Evolutionary conservation across 2,329 filamentous ascomycete species (phyloP), one percentile per base, ranked within the genome.

Genomic region (Ophiostoma perfectum): DNA sequence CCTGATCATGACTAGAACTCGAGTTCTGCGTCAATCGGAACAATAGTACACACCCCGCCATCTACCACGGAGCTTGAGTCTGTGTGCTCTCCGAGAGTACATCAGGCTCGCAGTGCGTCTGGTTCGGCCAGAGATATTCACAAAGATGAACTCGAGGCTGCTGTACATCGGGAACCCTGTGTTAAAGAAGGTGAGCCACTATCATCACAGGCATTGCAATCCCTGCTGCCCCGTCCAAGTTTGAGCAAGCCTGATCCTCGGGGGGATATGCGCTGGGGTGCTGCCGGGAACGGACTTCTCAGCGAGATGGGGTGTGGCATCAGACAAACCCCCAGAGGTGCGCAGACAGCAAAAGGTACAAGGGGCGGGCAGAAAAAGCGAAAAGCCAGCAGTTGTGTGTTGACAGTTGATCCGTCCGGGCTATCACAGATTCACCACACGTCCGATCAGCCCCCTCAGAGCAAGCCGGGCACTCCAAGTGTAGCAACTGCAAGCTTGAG

Each of bases 1-100:
- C 49, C 8, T 4, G 49, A 27, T 27, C 4, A 27, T 27, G 27
- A 27, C 27, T 27, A 52, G 49, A 18, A 18, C 1, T 16, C 39
- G 39, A 68, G 52, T 14, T 67, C 66, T 8, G 65, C 69, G 3
- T 81, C 80, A 5, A 75, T 76, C 9, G 74, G 74, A 11, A 82
- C 81, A 0, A 74, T 81, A 11, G 73, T 82, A 11, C 76, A 75
- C 60, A 79, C 77, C 3, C 75, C 76, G 11, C 73, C 74, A 4
- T 27, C 41, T 42, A 12, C 9, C 4, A 27, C 27, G 27, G 27
- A 27, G 27, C 27, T 27, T 27, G 36, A n/a, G 39, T 63, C 60
- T 63, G 12, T n/a, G 5, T 16, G 5, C 2, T 41, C 60, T 18
- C 7, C 39, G 3, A 9, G 18, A 8, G 39, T 18, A 7, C 60